Evolutionary conservation across 108 stramenopile genomes (phyloP).

Genomic region (Epithemia pelagica): DNA sequence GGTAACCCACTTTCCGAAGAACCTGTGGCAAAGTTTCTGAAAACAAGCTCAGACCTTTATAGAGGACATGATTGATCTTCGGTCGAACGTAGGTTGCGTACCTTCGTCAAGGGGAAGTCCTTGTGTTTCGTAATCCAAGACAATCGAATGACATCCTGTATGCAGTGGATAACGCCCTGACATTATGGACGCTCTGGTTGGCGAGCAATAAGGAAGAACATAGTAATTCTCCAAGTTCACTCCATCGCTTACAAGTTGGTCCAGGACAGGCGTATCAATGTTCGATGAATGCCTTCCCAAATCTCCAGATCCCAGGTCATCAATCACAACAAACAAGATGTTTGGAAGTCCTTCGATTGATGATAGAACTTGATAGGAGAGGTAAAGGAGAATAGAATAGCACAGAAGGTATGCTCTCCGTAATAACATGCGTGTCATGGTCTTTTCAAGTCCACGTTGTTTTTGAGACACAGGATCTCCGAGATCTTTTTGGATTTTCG

Average conservation of each 20-base stretch:
- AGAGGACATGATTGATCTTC: too few species aligned
- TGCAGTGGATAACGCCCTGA: conserved; percentile 36
- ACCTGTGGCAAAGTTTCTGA: conserved; percentile 21
- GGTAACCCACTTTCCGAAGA: conserved; percentile 28
- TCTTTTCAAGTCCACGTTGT: too few species aligned
- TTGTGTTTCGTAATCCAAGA: conserved; percentile 7
- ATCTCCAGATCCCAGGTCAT: conserved; percentile 42
- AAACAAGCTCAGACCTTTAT: too few species aligned
- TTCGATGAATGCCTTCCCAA: conserved; percentile 30
- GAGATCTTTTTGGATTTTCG: too few species aligned
- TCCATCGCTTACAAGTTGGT: conserved; percentile 16
- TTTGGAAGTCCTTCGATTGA: too few species aligned
- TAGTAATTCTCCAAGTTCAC: conserved; percentile 35
- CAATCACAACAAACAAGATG: conserved; percentile 34
- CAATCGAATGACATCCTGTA: conserved; percentile 20
- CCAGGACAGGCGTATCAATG: conserved; percentile 23
- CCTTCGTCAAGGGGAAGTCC: conserved; percentile 31
- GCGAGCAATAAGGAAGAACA: conserved; percentile 34
- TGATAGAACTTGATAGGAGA: too few species aligned
- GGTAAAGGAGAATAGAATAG: too few species aligned
- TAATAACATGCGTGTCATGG: too few species aligned
- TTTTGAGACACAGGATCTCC: too few species aligned
- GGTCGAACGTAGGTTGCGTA: too few species aligned
- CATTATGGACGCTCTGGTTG: conserved; percentile 31
- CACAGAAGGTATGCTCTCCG: too few species aligned